Evolutionary conservation across 2,329 filamentous ascomycete genomes (phyloP).

Genomic region (Aspergillus proliferans): DNA sequence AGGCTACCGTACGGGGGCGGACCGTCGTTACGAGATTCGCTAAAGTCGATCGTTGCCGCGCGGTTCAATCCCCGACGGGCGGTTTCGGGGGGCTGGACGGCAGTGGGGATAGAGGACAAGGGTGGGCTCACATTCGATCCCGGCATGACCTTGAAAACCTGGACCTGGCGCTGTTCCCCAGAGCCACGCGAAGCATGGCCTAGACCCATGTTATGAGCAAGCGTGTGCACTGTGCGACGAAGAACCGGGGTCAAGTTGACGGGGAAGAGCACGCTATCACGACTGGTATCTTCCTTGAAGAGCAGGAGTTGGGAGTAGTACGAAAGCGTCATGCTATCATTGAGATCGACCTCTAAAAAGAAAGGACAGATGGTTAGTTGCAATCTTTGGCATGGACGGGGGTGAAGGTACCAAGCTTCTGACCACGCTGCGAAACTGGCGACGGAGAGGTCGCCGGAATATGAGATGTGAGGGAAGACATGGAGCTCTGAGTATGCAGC

Average conservation of each 20-base stretch:
- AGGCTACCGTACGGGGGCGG: conserved; percentile 68
- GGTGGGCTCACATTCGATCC: conserved; percentile 54
- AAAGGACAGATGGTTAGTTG: conserved; percentile 7
- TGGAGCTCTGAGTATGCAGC: conserved; percentile 77
- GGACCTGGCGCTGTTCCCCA: conserved; percentile 81
- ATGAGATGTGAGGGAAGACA: conserved; percentile 68
- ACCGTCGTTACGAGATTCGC: conserved; percentile 68
- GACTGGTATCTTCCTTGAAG: conserved; percentile 72
- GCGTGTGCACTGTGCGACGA: conserved; percentile 82
- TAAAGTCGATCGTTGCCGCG: conserved; percentile 96
- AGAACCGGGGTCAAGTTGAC: conserved; percentile 73
- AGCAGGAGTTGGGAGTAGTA: conserved; percentile 87
- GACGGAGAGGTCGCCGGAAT: conserved; percentile 60
- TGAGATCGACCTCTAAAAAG: conserved; percentile 71
- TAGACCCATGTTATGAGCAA: conserved; percentile 91
- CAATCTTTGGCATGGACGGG: conserved; percentile 5
- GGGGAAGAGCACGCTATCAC: conserved; percentile 80
- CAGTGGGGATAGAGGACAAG: conserved; percentile 54
- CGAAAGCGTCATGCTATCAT: conserved; percentile 77
- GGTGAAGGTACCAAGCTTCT: conserved; percentile 30
- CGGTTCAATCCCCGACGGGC: conserved; percentile 81
- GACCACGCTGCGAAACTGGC: conserved; percentile 54
- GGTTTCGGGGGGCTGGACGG: conserved; percentile 65
- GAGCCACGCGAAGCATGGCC: conserved; percentile 85
- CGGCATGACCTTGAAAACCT: conserved; percentile 63